Percentiles rank a stretch among this genome's conserved stretches.
phyloP scores from a whole-genome alignment of 441 rosid species.

The Daphne laureola region DNA sequence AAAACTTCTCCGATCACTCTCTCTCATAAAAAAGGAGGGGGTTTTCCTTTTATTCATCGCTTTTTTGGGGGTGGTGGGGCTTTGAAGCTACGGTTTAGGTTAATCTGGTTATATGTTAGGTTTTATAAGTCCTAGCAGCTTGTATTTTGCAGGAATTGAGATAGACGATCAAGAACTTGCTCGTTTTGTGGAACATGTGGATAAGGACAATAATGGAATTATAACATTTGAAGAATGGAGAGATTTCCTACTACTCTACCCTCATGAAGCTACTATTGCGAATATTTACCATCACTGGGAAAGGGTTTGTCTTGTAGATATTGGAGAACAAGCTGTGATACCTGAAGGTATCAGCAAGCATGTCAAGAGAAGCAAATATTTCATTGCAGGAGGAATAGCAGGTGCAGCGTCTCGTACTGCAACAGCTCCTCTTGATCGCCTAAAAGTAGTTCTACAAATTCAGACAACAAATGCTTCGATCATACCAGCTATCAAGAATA shows the following conservation, averaged over 20 bases:
- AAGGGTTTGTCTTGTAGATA: conserved; percentile 84
- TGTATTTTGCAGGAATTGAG: conserved; percentile 72
- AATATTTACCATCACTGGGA: conserved; percentile 91
- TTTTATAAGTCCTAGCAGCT: conserved; percentile 68
- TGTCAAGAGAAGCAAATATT: conserved; percentile 60
- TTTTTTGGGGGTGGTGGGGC: no score
- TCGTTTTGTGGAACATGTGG: conserved; percentile 92
- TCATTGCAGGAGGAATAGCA: conserved; percentile 91
- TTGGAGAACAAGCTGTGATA: conserved; percentile 91
- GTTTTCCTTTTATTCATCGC: no score
- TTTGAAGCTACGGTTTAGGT: no score
- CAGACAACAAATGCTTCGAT: conserved; percentile 53
- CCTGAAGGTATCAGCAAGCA: conserved; percentile 92
- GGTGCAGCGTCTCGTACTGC: conserved; percentile 97
- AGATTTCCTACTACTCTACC: conserved; percentile 87
- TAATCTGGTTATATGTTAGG: conserved; percentile 12
- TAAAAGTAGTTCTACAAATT: conserved; percentile 86
- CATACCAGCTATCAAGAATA: conserved; percentile 57
- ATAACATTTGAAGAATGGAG: conserved; percentile 98
- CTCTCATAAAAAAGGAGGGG: no score
- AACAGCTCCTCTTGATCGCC: conserved; percentile 90
- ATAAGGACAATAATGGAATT: conserved; percentile 88
- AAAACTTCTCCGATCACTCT: no score
- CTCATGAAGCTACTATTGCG: conserved; percentile 86
- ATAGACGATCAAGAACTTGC: conserved; percentile 91